Base-by-base conservation (phyloP, 345 rosid species). In the Geranium rotundifolium region DNA sequence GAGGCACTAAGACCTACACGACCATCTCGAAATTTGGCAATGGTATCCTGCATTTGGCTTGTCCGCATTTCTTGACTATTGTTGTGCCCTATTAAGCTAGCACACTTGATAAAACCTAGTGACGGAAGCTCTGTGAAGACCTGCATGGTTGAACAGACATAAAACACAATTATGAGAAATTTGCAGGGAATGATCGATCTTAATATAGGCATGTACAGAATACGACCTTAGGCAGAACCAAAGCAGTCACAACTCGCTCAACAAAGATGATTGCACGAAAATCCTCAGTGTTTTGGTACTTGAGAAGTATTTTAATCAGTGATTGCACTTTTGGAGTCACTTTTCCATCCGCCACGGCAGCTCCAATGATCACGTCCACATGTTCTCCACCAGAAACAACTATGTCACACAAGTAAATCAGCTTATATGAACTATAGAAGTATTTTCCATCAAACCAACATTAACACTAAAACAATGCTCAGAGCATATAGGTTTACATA, bases 321-420 rank as follows among this genome's bases (percentile, higher is more conserved):
- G 97, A 88, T 57, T 90, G 99, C 65, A 93, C 99, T 77, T 93
- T 93, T 5, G 99, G 99, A 37, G 99, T 90, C 74, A 93, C 99
- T 72, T 93, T 90, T 71, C 97, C 99, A 73, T 93, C 99, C 73
- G 97, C 99, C 64, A 93, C 99, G 61, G 97, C 97, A 19, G 96
- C 99, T 60, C 97, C 99, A 67, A 88, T 90, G 41, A 88, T 77
- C 75, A 79, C 86, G 76, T 93, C 99, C 68, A 93, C 91, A 55
- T 93, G 99, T 71, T 93, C 99, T 58, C 99, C 99, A 31, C 96
- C 91, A 61, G 99, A 93, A 64, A 86, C 99, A 75, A 85, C 97
- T 93, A 71, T 20, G 73, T 17, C 72, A 75, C 29, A 71, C 59
- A 67, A 58, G 34, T 17, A 63, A 5, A 68, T 9, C 61, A 65